Conservation (phyloP, 805 yeast genomes). For the Wickerhamiella alocasiicola region DNA sequence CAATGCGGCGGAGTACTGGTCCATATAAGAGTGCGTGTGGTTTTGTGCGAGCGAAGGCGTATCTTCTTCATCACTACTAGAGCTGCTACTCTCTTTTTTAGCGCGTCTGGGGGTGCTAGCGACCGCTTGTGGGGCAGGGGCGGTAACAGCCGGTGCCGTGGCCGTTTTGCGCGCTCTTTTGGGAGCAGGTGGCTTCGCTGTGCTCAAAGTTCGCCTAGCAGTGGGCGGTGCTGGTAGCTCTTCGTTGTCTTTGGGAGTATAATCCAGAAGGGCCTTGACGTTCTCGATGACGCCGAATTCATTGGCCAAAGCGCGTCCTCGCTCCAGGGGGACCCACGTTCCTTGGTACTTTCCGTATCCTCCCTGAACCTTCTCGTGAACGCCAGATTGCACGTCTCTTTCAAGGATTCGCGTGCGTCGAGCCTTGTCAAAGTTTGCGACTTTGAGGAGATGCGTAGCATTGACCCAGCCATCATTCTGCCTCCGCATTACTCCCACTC, state of each 20-base stretch:
- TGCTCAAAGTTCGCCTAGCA: slow-evolving; percentile 25
- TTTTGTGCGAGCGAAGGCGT: slow-evolving; percentile 1
- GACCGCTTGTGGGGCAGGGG: neutral
- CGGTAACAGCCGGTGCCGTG: slow-evolving; percentile 9
- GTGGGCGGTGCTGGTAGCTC: slow-evolving; percentile 42
- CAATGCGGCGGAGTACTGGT: slow-evolving; percentile 36
- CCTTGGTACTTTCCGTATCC: slow-evolving; percentile 96
- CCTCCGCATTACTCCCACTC: slow-evolving; percentile 78
- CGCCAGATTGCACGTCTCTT: slow-evolving; percentile 80
- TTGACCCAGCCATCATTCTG: slow-evolving; percentile 90
- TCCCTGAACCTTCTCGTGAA: slow-evolving; percentile 90
- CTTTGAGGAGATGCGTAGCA: slow-evolving; percentile 89
- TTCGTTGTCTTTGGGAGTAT: slow-evolving; percentile 35
- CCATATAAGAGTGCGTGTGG: slow-evolving; percentile 16
- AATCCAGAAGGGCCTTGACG: slow-evolving; percentile 55
- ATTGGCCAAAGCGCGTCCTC: slow-evolving; percentile 57
- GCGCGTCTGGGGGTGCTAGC: slow-evolving; percentile 10
- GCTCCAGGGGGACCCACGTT: slow-evolving; percentile 73
- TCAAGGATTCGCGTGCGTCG: slow-evolving; percentile 85
- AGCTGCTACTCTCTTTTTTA: slow-evolving; percentile 7
- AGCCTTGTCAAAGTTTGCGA: slow-evolving; percentile 89
- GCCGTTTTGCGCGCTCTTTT: slow-evolving; percentile 17
- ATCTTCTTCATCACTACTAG: slow-evolving; percentile 6
- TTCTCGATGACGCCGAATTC: slow-evolving; percentile 51
- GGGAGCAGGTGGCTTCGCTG: slow-evolving; percentile 16